Evolutionary conservation across 2,329 filamentous ascomycete species (phyloP).

Genomic region (Lachnellula willkommii): DNA sequence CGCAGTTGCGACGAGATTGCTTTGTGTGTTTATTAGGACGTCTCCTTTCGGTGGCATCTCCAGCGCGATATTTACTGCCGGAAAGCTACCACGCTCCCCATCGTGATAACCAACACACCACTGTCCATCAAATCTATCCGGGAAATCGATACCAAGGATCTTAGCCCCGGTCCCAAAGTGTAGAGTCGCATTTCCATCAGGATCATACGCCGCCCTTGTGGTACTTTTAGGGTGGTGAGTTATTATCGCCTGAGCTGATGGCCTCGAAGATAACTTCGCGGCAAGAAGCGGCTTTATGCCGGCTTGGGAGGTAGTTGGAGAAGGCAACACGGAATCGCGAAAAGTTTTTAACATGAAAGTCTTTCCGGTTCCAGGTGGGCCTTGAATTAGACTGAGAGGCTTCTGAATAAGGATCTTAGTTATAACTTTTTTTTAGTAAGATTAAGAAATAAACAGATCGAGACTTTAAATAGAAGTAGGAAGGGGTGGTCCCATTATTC

Average conservation of each 20-base stretch:
- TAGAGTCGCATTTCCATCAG: slow-evolving; percentile 23
- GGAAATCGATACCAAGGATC: slow-evolving; percentile 30
- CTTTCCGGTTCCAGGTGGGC: no score
- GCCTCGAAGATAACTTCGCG: slow-evolving; percentile 23
- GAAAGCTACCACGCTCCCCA: slow-evolving; percentile 26
- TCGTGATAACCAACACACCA: slow-evolving; percentile 32
- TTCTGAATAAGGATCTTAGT: no score
- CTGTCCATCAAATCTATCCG: slow-evolving; percentile 22
- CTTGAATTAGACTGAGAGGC: no score
- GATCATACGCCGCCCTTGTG: slow-evolving; percentile 18
- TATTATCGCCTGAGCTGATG: slow-evolving; percentile 19
- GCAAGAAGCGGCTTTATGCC: slow-evolving; percentile 18
- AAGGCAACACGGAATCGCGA: background rate
- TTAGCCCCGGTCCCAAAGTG: slow-evolving; percentile 28
- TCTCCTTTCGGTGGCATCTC: slow-evolving; percentile 24
- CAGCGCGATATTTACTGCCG: slow-evolving; percentile 20
- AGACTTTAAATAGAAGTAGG: no score
- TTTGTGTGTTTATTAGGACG: slow-evolving; percentile 24
- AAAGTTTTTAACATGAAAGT: no score
- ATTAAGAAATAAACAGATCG: no score
- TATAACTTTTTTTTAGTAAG: no score
- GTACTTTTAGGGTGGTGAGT: slow-evolving; percentile 26
- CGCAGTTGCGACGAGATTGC: slow-evolving; percentile 21
- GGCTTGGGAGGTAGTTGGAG: slow-evolving; percentile 6
- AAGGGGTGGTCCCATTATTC: no score